phyloP scores from a whole-genome alignment of 768 basidiomycete genomes.

The Gloeopeniophorella convolvens region DNA sequence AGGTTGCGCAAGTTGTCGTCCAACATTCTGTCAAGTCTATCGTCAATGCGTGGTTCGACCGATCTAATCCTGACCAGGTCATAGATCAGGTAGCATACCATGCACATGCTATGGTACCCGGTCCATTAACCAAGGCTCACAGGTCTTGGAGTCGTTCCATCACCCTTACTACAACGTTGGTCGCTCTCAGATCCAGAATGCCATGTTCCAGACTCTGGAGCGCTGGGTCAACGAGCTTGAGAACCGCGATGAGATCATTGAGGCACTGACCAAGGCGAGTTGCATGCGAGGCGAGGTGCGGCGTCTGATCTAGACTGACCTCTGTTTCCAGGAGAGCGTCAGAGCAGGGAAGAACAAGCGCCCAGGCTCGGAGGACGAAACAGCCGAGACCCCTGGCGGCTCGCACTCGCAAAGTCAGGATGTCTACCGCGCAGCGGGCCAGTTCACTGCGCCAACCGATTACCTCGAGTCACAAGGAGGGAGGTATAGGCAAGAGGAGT shows the following conservation, averaged over 20 bases:
- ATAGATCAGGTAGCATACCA: constrained; percentile 36
- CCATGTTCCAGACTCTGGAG: constrained; percentile 53
- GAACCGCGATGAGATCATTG: constrained; percentile 38
- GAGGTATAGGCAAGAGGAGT: background rate
- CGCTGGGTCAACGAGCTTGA: constrained; percentile 47
- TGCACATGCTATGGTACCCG: background rate
- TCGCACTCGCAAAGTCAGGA: background rate
- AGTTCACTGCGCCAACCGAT: background rate
- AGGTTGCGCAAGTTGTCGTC: constrained; percentile 63
- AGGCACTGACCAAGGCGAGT: constrained; percentile 46
- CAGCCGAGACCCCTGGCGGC: background rate
- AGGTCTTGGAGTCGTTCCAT: constrained; percentile 61
- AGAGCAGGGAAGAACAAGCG: constrained; percentile 12
- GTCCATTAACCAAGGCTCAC: background rate
- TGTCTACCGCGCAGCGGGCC: background rate
- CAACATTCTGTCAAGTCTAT: constrained; percentile 54
- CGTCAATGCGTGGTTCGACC: constrained; percentile 50
- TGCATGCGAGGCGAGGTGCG: too few species aligned
- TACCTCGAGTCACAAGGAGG: background rate
- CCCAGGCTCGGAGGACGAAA: constrained; percentile 4
- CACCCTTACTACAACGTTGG: constrained; percentile 61
- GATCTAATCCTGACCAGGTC: constrained; percentile 38
- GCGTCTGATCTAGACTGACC: background rate
- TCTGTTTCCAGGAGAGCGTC: constrained; percentile 1
- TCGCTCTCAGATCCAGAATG: constrained; percentile 46